phyloP scores from a whole-genome alignment of 148 eudicot species.

The Vaccinium corymbosum region DNA sequence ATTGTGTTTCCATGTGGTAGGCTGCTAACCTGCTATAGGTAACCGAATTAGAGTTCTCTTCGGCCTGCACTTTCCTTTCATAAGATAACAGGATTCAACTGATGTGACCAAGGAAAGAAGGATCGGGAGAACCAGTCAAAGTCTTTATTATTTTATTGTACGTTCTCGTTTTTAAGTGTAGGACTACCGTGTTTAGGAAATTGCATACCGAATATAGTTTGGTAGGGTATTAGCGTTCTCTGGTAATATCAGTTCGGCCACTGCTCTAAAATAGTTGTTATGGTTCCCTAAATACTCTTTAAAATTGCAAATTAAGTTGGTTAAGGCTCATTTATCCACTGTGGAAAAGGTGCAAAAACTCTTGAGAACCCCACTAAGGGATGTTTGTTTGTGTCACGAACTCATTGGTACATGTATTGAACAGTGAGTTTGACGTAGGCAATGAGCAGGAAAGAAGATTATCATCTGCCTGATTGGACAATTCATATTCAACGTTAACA shows the following conservation, averaged over 20 bases:
- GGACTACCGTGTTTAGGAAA: neutral
- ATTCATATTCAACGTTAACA: neutral
- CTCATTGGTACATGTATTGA: neutral
- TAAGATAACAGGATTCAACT: no score
- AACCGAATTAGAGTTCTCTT: neutral
- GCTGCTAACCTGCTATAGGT: neutral
- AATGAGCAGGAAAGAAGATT: conserved; percentile 12
- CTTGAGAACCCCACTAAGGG: neutral
- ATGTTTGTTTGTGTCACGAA: neutral
- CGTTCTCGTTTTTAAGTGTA: neutral
- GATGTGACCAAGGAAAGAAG: no score
- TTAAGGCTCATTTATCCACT: neutral
- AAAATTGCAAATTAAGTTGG: neutral
- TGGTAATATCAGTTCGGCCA: neutral
- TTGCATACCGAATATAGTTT: neutral
- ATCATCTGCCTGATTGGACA: neutral
- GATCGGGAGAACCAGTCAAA: no score
- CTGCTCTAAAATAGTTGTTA: neutral
- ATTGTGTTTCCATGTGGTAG: neutral
- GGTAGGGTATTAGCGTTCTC: neutral
- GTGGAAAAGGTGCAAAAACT: neutral
- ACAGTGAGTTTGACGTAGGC: conserved; percentile 2
- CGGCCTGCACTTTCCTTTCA: neutral
- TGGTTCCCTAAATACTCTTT: neutral
- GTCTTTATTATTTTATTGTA: no score